These are phyloP conservation scores for Poterioochromonas sp. DNA, from an alignment of 352 stramenopile genomes.

Conservation along the genomic window DNA sequence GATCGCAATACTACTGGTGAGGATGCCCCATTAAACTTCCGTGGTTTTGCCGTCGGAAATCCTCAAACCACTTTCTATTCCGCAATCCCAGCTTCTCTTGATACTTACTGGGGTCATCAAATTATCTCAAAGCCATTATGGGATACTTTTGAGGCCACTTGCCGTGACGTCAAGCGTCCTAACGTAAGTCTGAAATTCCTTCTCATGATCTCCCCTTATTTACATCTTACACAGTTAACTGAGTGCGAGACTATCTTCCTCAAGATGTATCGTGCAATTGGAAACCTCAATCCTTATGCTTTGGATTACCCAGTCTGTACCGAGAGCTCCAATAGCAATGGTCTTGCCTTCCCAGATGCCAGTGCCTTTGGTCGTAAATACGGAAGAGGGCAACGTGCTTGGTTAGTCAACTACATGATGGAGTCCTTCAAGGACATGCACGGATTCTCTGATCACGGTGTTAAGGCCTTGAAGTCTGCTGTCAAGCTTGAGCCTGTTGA, in stretches of 20 bases:
- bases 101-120: conserved; percentile 35
- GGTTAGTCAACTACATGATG: neutral
- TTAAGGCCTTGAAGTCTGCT: neutral
- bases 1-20: conserved; percentile 35
- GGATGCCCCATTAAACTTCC: conserved; percentile 47
- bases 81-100: neutral
- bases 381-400: neutral
- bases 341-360: too few relatives aligned
- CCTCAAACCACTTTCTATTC: conserved; percentile 44
- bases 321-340: neutral
- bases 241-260: neutral
- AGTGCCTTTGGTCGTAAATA: neutral
- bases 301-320: conserved; percentile 7
- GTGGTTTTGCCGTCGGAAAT: conserved; percentile 58
- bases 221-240: neutral
- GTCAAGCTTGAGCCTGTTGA: neutral
- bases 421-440: neutral
- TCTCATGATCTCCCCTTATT: neutral
- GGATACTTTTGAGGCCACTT: neutral
- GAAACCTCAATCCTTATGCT: conserved; percentile 11
- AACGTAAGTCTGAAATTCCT: conserved; percentile 1
- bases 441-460: neutral
- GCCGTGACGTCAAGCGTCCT: neutral
- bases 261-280: neutral
- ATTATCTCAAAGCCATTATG: conserved; percentile 23